Evolutionary conservation across 179 eudicot species (phyloP).

Genomic region (Silene noctiflora): DNA sequence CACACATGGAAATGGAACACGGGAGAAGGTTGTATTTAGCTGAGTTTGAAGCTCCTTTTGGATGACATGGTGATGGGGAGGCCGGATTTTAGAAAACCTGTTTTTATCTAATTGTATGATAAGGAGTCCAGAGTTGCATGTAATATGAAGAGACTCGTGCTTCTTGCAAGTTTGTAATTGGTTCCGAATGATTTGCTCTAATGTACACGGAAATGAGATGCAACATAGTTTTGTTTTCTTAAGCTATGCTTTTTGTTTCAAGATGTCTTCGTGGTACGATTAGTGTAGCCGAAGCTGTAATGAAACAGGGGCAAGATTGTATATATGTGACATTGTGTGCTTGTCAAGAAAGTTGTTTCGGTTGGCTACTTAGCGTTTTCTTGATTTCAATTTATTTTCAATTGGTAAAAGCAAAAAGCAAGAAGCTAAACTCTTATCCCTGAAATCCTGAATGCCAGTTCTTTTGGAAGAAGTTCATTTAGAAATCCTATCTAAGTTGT

Average conservation of each 20-base stretch:
- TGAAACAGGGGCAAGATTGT: background rate
- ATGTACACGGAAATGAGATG: constrained; percentile 3
- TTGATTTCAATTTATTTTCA: background rate
- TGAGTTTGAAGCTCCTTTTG: background rate
- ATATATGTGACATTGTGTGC: background rate
- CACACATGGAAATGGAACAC: background rate
- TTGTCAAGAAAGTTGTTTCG: background rate
- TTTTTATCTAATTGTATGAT: background rate
- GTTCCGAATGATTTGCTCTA: background rate
- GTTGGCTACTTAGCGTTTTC: background rate
- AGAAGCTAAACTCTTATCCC: background rate
- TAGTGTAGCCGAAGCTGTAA: background rate
- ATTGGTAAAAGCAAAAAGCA: background rate
- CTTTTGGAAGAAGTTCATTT: background rate
- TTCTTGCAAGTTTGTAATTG: background rate
- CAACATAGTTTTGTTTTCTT: background rate
- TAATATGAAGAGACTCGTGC: background rate
- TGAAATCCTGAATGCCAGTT: background rate
- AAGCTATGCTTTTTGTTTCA: constrained; percentile 4
- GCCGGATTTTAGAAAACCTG: background rate
- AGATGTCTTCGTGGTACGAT: background rate
- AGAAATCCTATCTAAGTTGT: background rate
- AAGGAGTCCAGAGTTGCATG: background rate
- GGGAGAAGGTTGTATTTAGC: background rate
- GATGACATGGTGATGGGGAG: background rate